These are phyloP conservation scores for Liquidambar formosana DNA, from an alignment of 164 flowering plant species.

Conservation along the genomic window DNA sequence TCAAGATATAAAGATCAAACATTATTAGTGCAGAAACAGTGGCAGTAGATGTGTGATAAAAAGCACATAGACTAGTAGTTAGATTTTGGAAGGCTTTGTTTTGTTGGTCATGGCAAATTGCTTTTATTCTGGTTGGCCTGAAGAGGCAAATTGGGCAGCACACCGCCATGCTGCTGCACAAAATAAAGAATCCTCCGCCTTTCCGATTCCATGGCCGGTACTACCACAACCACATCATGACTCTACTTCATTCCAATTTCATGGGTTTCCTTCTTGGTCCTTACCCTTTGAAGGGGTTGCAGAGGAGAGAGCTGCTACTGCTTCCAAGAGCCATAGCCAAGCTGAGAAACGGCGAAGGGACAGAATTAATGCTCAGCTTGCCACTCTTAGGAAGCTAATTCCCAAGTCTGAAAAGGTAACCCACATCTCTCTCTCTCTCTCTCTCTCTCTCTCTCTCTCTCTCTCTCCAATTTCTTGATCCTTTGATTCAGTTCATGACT, in stretches of 20 bases:
- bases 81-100: not conserved
- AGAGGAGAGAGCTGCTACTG: constrained; percentile 28
- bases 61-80: not conserved
- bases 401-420: constrained; percentile 73
- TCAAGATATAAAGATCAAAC: constrained; percentile 21
- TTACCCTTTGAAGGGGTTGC: constrained; percentile 20
- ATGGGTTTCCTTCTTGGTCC: constrained; percentile 31
- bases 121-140: constrained; percentile 25
- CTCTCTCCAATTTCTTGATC: not conserved
- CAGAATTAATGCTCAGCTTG: constrained; percentile 69
- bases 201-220: constrained; percentile 20
- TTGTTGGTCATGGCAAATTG: constrained; percentile 29
- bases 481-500: not conserved
- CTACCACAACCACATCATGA: constrained; percentile 7
- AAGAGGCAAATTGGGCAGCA: constrained; percentile 20
- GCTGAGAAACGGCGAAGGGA: constrained; percentile 86
- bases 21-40: constrained; percentile 22
- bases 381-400: constrained; percentile 58
- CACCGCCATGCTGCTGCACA: constrained; percentile 6
- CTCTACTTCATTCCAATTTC: constrained; percentile 14
- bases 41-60: not conserved
- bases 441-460: constrained; percentile 4
- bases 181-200: constrained; percentile 6
- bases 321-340: constrained; percentile 69
- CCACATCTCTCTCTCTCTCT: constrained; percentile 5